phyloP scores from a whole-genome alignment of 495 filamentous ascomycete genomes.

The Hyaloscypha hepaticicola region DNA sequence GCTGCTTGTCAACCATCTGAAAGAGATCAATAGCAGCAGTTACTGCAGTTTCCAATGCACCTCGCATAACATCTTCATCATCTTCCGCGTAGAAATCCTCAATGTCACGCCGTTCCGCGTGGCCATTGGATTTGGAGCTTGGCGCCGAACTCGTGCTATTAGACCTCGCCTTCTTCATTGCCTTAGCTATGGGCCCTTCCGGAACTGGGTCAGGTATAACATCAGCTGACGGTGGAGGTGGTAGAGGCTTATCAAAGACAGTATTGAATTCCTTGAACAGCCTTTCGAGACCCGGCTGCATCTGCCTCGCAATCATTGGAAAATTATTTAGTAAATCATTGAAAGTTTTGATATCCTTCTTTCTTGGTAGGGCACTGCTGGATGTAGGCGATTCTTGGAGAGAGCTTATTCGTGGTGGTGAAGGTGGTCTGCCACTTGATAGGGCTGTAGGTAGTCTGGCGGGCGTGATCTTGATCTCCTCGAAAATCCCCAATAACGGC shows the following conservation, averaged over 20 bases:
- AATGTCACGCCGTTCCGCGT: constrained; percentile 21
- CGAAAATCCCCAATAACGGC: constrained; percentile 83
- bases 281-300: constrained; percentile 89
- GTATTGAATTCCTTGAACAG: constrained; percentile 86
- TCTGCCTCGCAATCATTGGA: constrained; percentile 94
- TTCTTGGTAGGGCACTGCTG: constrained; percentile 48
- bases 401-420: constrained; percentile 20
- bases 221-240: constrained; percentile 66
- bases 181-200: constrained; percentile 49
- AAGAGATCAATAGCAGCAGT: constrained; percentile 95
- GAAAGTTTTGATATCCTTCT: constrained; percentile 89
- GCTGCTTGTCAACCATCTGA: constrained; percentile 91
- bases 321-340: constrained; percentile 89
- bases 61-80: constrained; percentile 84
- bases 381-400: constrained; percentile 37
- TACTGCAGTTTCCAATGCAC: constrained; percentile 84
- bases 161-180: constrained; percentile 49
- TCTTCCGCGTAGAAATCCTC: constrained; percentile 63
- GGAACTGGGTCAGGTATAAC: constrained; percentile 51
- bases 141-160: constrained; percentile 40
- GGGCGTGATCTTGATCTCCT: constrained; percentile 65
- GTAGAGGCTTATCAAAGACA: constrained; percentile 80
- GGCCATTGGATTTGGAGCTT: constrained; percentile 30
- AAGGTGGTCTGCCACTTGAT: constrained; percentile 27
- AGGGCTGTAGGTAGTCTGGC: constrained; percentile 50